phyloP scores from a whole-genome alignment of 495 filamentous ascomycete genomes.

The Ramalina intermedia region DNA sequence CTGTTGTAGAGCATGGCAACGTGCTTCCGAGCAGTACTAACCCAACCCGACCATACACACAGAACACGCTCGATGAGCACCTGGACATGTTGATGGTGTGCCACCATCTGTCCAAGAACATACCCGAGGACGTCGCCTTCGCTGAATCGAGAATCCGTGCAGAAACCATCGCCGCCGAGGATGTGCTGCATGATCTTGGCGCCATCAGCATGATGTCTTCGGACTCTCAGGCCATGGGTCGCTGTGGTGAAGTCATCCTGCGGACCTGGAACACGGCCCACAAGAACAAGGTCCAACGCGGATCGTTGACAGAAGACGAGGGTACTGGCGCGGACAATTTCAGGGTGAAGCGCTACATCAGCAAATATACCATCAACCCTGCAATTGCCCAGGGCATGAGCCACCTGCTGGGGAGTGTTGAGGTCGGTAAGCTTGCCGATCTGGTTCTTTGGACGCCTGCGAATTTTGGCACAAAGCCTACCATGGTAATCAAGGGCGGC shows the following conservation, averaged over 20 bases:
- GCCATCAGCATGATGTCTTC: slow-evolving; percentile 98
- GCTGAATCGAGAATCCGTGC: slow-evolving; percentile 89
- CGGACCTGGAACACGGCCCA: slow-evolving; percentile 97
- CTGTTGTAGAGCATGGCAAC: slow-evolving; percentile 80
- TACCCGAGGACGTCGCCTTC: slow-evolving; percentile 92
- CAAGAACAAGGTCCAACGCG: slow-evolving; percentile 90
- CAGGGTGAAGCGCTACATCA: slow-evolving; percentile 83
- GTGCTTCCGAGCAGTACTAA: slow-evolving; percentile 89
- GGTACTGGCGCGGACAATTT: slow-evolving; percentile 81
- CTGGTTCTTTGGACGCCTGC: slow-evolving; percentile 78
- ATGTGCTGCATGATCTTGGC: slow-evolving; percentile 89
- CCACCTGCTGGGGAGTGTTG: slow-evolving; percentile 76
- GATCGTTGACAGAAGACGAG: slow-evolving; percentile 60
- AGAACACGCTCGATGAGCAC: slow-evolving; percentile 92
- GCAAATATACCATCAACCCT: slow-evolving; percentile 97
- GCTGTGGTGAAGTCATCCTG: slow-evolving; percentile 87
- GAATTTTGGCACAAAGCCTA: slow-evolving; percentile 82
- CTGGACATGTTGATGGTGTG: slow-evolving; percentile 99
- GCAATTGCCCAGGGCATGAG: slow-evolving; percentile 87
- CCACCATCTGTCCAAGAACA: slow-evolving; percentile 84
- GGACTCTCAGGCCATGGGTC: slow-evolving; percentile 95
- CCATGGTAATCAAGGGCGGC: slow-evolving; percentile 73
- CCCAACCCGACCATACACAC: slow-evolving; percentile 82
- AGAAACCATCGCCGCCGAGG: slow-evolving; percentile 94
- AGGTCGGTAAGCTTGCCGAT: slow-evolving; percentile 85